Base-by-base conservation (phyloP, 495 filamentous ascomycete genomes). In the Paragyromitra xinjiangensis region DNA sequence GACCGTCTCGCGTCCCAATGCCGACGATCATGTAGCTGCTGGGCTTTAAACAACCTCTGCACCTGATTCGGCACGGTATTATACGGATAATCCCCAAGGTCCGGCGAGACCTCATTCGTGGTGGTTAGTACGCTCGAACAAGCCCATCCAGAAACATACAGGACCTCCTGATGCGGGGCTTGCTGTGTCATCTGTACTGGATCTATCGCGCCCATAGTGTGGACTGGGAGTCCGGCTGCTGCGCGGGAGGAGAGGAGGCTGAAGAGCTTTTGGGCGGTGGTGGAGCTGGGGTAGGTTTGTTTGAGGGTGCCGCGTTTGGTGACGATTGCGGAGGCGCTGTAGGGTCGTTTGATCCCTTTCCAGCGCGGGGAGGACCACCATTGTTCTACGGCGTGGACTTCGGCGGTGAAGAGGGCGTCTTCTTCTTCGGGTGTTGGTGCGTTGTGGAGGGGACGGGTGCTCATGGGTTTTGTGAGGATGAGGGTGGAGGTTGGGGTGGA, bases 111-210 rank as follows among this genome's bases (percentile, higher is more conserved):
- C 83, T 99, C 95, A 85, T 99, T 98, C 26, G 95, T 98, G 0
- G 89, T 91, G 0, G 96, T 98, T 26, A 99, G 86, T 12, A 97
- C 87, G 5, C 93, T 94, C 0, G 94, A 97, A 85, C 96, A 98
- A 2, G 96, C 95, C 95, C 95, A 99, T 55, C 95, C 95, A 8
- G 93, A 97, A 44, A 99, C 87, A 84, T 99, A 99, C 19, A 99
- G 88, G 5, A 97, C 91, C 84, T 99, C 96, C 83, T 98, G 95
- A 84, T 98, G 92, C 1, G 92, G 89, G 29, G 95, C 96, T 86
- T 98, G 96, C 84, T 99, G 95, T 39, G 96, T 98, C 95, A 99
- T 98, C 85, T 99, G 95, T 8, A 98, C 89, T 16, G 95, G 95
- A 82, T 99, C 95, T 85, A 99, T 97, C 69, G 95, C 96, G 73